A percentile compares a stretch with the other conserved stretches of the same genome.
Evolutionary conservation across 2,329 filamentous ascomycete species (phyloP).

Genomic region (Arachnopeziza araneosa): DNA sequence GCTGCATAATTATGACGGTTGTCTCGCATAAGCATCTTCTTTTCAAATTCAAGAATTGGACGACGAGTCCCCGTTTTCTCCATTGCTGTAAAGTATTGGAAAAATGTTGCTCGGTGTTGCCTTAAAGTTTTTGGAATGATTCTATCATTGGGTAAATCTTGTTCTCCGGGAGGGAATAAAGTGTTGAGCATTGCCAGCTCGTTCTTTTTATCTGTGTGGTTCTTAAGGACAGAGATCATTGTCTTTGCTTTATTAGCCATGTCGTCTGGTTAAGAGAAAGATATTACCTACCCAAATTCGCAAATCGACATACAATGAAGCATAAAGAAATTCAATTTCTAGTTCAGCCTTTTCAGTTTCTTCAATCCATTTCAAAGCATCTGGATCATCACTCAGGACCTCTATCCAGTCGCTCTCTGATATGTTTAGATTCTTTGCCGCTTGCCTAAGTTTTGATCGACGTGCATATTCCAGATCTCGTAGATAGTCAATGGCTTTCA

Average conservation of each 20-base stretch:
- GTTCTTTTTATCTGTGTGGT: conserved; percentile 14
- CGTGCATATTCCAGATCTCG: conserved; percentile 23
- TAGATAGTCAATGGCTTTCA: conserved; percentile 26
- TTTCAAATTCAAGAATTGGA: conserved; percentile 13
- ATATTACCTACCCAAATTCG: conserved; percentile 25
- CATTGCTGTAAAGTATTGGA: conserved; percentile 17
- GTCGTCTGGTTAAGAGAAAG: neutral
- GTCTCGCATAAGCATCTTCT: conserved; percentile 8
- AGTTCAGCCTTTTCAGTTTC: conserved; percentile 18
- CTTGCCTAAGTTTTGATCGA: conserved; percentile 14
- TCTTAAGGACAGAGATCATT: conserved; percentile 23
- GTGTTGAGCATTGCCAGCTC: conserved; percentile 29
- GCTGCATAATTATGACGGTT: conserved; percentile 19
- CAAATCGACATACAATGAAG: conserved; percentile 20
- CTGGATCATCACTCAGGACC: conserved; percentile 14
- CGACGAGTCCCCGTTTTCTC: conserved; percentile 8
- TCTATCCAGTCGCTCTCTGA: conserved; percentile 20
- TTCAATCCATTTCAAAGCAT: conserved; percentile 21
- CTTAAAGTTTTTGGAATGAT: conserved; percentile 15
- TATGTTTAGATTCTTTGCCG: conserved; percentile 19
- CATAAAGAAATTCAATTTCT: conserved; percentile 18
- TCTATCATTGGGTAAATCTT: conserved; percentile 19
- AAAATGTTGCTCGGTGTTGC: conserved; percentile 21
- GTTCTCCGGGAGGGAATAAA: conserved; percentile 24
- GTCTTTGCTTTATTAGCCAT: conserved; percentile 15